Base-by-base conservation (phyloP, 352 stramenopile genomes). In the Phytophthora quininea region DNA sequence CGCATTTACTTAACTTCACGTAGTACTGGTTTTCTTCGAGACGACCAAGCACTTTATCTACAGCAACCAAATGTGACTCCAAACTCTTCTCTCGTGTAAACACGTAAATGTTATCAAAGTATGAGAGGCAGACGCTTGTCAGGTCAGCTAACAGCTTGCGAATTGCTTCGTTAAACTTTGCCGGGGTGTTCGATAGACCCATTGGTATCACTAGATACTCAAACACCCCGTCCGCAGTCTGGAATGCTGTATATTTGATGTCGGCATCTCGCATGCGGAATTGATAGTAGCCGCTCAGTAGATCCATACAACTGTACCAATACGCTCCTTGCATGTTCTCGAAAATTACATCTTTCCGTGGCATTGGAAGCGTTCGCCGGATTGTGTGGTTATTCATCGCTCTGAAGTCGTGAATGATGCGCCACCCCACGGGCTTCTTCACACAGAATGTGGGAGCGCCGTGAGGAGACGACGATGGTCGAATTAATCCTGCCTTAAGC, bases 391-490 rank as follows among this genome's bases (percentile, higher is more conserved):
- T 49, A n/a, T 66, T 64, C 38, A 67, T 62, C 29, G 35, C 54
- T 6, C 58, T 45, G 15, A 50, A 72, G 43, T 61, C 70, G 19
- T 78, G 66, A 27, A 72, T 54, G 46, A 78, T 78, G 2, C 65
- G 14, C 66, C 70, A 72, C 8, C 64, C 66, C n/a, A 64, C 57
- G 3, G 61, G 43, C 38, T 77, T 67, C 46, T 67, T 67, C 3
- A 77, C 59, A 42, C 63, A 69, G 45, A 76, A 60, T 2, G 47
- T 68, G 0, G 59, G 65, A 4, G 35, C 32, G 4, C 14, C 32
- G 43, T 65, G 50, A 15, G 69, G 57, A 6, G 57, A 70, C 4
- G 30, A 71, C 27, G 52, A 69, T 7, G 35, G 31, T 4, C 64
- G 40, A n/a, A 77, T 62, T 1, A 62, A 19, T 29, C 54, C 55